These are phyloP conservation scores for Paecilomyces sp. DNA, from an alignment of 2,329 filamentous ascomycete species.

Conservation along the genomic window DNA sequence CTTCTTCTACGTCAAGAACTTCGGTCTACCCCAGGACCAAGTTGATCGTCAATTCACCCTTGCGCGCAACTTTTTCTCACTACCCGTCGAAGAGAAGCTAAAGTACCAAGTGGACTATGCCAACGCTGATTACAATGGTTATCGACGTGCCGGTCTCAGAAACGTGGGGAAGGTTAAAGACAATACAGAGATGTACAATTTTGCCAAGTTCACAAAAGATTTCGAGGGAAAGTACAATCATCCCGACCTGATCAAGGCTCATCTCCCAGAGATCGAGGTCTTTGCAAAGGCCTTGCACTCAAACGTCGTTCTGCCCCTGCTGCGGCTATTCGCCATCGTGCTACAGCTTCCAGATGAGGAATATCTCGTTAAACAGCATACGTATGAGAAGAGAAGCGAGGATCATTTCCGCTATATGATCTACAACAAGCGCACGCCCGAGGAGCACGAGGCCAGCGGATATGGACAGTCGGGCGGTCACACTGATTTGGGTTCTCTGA, in stretches of 20 bases:
- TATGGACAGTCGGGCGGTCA: constrained; percentile 44
- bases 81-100: constrained; percentile 53
- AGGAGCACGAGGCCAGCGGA: constrained; percentile 41
- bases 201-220: constrained; percentile 5
- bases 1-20: constrained; percentile 60
- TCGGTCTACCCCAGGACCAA: constrained; percentile 53
- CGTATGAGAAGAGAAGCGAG: constrained; percentile 52
- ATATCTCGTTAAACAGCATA: constrained; percentile 49
- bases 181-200: constrained; percentile 2
- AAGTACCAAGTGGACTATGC: constrained; percentile 48
- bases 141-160: constrained; percentile 41
- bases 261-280: not conserved
- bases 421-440: constrained; percentile 43
- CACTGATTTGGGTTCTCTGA: constrained; percentile 51
- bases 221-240: not conserved
- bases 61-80: constrained; percentile 51
- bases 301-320: constrained; percentile 24
- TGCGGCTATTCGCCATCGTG: constrained; percentile 55
- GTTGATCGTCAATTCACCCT: constrained; percentile 57
- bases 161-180: constrained; percentile 18
- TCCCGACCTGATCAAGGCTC: constrained; percentile 20
- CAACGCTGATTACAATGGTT: constrained; percentile 52
- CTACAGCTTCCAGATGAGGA: constrained; percentile 55
- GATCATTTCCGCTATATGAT: constrained; percentile 59
- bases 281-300: not conserved